A percentile compares a stretch with the other conserved stretches of the same genome.
Conservation (phyloP, 768 basidiomycete species). For the Scleroderma citrinum region DNA sequence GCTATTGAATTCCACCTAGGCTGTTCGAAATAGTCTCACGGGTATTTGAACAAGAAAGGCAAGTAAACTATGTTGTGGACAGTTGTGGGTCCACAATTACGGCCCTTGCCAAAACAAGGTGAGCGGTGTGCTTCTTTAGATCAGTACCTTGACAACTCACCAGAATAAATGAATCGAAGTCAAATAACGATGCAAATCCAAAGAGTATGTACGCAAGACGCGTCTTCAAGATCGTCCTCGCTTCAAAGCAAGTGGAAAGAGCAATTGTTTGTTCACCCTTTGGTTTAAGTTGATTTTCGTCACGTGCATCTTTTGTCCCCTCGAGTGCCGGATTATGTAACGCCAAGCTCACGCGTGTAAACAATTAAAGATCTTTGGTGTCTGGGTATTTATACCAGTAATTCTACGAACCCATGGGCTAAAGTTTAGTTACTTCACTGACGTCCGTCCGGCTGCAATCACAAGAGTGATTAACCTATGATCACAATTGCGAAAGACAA, state of each 20-base stretch:
- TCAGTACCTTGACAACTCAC: conserved; percentile 9
- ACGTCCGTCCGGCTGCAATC: neutral
- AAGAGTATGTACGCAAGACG: conserved; percentile 3
- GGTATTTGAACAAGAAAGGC: conserved; percentile 34
- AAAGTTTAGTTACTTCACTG: too few relatives aligned
- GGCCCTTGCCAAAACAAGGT: conserved; percentile 32
- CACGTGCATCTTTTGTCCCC: conserved; percentile 26
- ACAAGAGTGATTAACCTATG: conserved; percentile 4
- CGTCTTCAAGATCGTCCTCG: conserved; percentile 14
- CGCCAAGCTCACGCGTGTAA: too few relatives aligned
- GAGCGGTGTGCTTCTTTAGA: conserved; percentile 8
- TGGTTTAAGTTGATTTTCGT: conserved; percentile 48
- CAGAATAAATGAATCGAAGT: conserved; percentile 3
- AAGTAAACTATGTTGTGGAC: conserved; percentile 41
- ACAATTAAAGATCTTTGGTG: too few relatives aligned
- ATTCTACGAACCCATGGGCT: too few relatives aligned
- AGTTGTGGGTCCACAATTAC: conserved; percentile 46
- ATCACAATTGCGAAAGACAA: conserved; percentile 8
- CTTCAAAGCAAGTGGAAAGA: conserved; percentile 17
- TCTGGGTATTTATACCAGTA: too few relatives aligned
- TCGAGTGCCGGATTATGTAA: too few relatives aligned
- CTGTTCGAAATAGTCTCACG: conserved; percentile 18
- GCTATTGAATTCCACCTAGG: conserved; percentile 4
- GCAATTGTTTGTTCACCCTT: conserved; percentile 37
- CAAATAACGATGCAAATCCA: conserved; percentile 8